Evolutionary conservation across 2,329 filamentous ascomycete species (phyloP), one percentile per base, ranked within the genome.

Genomic region (Diaporthe humulicola): DNA sequence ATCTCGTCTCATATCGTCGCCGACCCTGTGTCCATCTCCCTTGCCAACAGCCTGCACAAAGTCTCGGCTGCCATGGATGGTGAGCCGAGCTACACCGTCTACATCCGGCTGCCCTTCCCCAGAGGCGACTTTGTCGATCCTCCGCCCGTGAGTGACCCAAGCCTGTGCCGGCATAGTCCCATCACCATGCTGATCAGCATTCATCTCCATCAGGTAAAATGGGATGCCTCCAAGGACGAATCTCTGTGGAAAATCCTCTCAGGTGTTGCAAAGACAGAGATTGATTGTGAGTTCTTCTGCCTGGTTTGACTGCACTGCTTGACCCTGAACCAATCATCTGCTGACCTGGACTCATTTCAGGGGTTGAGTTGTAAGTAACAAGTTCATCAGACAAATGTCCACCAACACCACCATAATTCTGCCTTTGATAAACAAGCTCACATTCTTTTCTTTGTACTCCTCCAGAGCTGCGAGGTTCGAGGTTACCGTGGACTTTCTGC

Each of bases 201-300:
- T 33, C 12, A 10, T 9, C n/a, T 17, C 15, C 33, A 66, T 33
- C 70, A 97, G 95, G 92, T 97, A 73, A 91, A 95, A 83, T 99
- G 97, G 97, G 93, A 96, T 83, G 89, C 93, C 1, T 87, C 89
- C 30, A 98, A 98, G 83, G 97, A 98, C 81, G 93, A 95, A 75
- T 92, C 92, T 14, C 85, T 99, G 22, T 99, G 97, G 97, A 94
- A 94, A 83, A 91, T 98, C 70, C 90, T 98, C 8, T 98, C 95
- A 0, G 93, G 93, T 76, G 92, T 93, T 42, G 92, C 94, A 2
- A 95, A 95, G 81, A 94, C 92, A 74, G 94, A 98, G 81, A 92
- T 98, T 81, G 92, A 98, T 82, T 99, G 96, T 97, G 87, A 82
- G 87, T 80, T 52, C 25, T 42, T 48, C 57, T 64, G 42, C 57